Percentiles rank a stretch among this genome's conserved stretches.
Conservation (phyloP, 768 basidiomycete genomes). For the Mycena maculata region DNA sequence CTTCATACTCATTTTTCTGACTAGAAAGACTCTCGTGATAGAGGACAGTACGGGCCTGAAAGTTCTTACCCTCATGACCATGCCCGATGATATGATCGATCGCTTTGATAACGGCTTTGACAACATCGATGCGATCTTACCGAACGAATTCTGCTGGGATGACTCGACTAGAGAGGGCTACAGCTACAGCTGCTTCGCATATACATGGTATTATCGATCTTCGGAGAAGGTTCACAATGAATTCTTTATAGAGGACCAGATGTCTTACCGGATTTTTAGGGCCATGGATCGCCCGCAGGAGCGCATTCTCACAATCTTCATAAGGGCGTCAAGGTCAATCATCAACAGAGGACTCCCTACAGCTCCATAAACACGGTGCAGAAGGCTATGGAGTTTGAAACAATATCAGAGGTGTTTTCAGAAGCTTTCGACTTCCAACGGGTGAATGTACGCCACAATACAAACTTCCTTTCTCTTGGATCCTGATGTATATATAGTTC, state of each 20-base stretch:
- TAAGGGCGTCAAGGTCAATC: constrained; percentile 3
- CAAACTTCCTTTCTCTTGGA: neutral
- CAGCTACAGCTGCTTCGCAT: neutral
- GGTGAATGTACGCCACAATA: neutral
- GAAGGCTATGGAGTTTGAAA: constrained; percentile 2
- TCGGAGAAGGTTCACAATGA: neutral
- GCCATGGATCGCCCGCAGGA: neutral
- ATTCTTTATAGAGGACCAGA: neutral
- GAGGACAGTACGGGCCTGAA: neutral
- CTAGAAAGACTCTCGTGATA: neutral
- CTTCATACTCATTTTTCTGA: no score
- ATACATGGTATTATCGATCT: constrained; percentile 9
- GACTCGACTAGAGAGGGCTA: neutral
- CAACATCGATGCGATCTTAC: neutral
- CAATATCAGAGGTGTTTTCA: neutral
- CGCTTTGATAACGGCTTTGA: no score
- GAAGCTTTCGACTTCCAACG: neutral
- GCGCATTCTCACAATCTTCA: neutral
- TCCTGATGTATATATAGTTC: neutral
- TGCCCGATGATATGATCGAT: neutral
- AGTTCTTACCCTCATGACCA: constrained; percentile 4
- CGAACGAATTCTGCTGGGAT: neutral
- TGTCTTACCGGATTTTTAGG: neutral
- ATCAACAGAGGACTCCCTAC: neutral
- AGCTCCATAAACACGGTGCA: neutral